These are phyloP conservation scores for Zygoascus sp. DNA, from an alignment of 1,139 yeast species.

Conservation along the genomic window DNA sequence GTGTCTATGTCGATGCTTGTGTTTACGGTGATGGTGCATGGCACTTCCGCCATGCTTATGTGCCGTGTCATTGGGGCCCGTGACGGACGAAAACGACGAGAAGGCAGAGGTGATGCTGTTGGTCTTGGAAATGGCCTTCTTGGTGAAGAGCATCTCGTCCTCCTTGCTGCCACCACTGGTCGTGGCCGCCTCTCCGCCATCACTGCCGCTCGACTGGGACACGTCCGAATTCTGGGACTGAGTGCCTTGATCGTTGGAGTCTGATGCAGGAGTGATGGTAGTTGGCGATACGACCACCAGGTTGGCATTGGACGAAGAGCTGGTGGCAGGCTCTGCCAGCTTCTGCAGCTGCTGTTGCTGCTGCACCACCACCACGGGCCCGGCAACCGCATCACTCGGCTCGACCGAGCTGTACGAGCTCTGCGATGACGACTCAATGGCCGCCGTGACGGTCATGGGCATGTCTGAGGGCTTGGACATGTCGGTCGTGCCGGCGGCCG, in stretches of 20 bases:
- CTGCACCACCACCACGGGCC: not conserved
- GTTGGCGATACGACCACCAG: not conserved
- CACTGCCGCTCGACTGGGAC: not conserved
- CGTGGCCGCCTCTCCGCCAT: conserved; percentile 1
- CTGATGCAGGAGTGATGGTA: not conserved
- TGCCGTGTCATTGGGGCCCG: conserved; percentile 5
- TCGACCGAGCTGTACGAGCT: conserved; percentile 1
- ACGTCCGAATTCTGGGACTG: not conserved
- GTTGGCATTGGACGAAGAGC: not conserved
- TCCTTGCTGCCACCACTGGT: conserved; percentile 6
- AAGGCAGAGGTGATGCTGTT: conserved; percentile 22
- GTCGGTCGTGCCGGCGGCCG: not conserved
- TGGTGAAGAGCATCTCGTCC: conserved; percentile 18
- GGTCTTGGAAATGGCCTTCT: conserved; percentile 18
- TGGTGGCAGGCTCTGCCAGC: not conserved
- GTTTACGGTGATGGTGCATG: conserved; percentile 6
- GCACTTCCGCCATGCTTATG: conserved; percentile 2
- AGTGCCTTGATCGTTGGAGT: not conserved
- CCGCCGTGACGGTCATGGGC: conserved; percentile 5
- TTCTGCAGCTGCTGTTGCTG: not conserved
- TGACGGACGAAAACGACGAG: conserved; percentile 19
- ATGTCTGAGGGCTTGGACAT: not conserved
- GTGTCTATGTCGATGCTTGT: conserved; percentile 13
- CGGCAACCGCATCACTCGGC: too few species aligned
- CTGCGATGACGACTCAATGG: conserved; percentile 6